These are phyloP conservation scores for Platanthera guangdongensis DNA, from an alignment of 106 monocot genomes.

Conservation along the genomic window DNA sequence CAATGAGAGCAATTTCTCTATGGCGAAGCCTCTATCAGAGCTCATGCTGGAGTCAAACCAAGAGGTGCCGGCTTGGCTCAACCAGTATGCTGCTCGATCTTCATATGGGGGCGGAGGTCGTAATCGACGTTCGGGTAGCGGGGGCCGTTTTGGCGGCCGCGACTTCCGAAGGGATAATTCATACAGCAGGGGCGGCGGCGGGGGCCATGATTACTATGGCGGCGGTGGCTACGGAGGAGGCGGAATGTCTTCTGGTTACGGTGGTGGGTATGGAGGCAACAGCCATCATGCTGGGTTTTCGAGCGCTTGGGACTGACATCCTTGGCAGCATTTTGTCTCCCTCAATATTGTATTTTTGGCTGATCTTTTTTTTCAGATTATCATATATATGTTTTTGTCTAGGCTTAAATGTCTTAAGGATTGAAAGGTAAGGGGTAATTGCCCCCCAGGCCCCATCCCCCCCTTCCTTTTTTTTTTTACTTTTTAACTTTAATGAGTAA, in stretches of 20 bases:
- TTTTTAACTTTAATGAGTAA: background rate
- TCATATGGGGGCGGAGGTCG: conserved; percentile 32
- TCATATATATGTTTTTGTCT: conserved; percentile 12
- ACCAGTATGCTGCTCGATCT: conserved; percentile 29
- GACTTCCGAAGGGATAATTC: conserved; percentile 34
- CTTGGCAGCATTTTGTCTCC: background rate
- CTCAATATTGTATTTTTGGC: conserved; percentile 1
- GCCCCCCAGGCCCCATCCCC: background rate
- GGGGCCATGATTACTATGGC: conserved; percentile 18
- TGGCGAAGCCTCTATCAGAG: conserved; percentile 42
- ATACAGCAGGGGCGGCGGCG: conserved; percentile 21
- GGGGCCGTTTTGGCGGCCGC: conserved; percentile 43
- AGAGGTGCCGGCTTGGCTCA: conserved; percentile 57
- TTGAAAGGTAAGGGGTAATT: background rate
- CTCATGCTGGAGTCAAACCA: conserved; percentile 69
- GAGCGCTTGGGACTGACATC: conserved; percentile 45
- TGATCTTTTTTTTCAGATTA: background rate
- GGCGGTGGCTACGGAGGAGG: conserved; percentile 10
- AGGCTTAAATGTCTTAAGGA: background rate
- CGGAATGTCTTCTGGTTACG: conserved; percentile 4
- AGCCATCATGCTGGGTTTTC: conserved; percentile 19
- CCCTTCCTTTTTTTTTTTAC: background rate
- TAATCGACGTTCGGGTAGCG: conserved; percentile 29
- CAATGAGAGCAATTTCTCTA: conserved; percentile 40
- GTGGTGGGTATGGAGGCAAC: conserved; percentile 5